Evolutionary conservation across 164 flowering plant species (phyloP), one percentile per base, ranked within the genome.

Genomic region (Stephania yunnanensis): DNA sequence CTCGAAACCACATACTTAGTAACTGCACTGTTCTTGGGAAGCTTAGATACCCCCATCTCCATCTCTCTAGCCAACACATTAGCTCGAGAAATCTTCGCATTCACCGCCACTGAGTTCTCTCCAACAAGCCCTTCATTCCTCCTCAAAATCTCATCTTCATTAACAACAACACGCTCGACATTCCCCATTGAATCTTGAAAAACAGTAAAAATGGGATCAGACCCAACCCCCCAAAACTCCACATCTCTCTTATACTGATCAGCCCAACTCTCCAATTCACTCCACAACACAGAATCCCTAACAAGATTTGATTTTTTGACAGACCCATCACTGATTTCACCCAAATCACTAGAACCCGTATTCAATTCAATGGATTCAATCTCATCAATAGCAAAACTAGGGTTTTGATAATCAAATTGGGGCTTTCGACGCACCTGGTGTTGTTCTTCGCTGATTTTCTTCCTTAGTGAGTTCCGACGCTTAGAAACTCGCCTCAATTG

Each of bases 161-260:
- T 44, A 73, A 92, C 89, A 12, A 71, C 76, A 78, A 90, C 97
- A 71, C 76, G 65, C 71, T 86, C 74, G 19, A 89, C 86, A 71
- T 81, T 89, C 25, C 94, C 93, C 61, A 81, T 85, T 68, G 79
- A 73, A 86, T 88, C 91, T 67, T 83, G 82, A 83, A 74, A 82
- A 71, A 90, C 87, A 7, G 91, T 89, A 53, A 91, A 91, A 78
- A 92, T 82, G 8, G 87, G 87, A 74, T 85, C 83, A 19, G 90
- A 87, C 64, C 97, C 98, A 76, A 82, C 53, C 11, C 97, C 96
- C 97, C 95, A 92, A 69, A 82, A 82, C 80, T 89, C 91, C 7
- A 65, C 69, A 77, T 94, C 97, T 53, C 76, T 86, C 82, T 85
- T 90, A 81, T 86, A 92, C 79, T 85, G 93, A 71, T 87, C 84